Base-by-base conservation (phyloP, 768 basidiomycete species). In the Suillus subluteus region DNA sequence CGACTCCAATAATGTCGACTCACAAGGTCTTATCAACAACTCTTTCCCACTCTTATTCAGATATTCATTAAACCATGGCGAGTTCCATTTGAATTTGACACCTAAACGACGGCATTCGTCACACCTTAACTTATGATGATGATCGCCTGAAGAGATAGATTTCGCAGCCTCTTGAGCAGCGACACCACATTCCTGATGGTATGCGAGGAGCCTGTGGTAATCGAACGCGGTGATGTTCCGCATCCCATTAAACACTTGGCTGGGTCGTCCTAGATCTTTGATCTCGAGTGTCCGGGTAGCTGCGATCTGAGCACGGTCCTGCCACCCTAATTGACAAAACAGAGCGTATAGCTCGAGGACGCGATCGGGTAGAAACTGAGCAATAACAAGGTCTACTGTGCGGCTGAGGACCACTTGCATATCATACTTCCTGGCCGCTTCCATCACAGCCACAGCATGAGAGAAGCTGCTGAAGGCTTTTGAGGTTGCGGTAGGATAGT, bases 161-260 rank as follows among this genome's bases (percentile, higher is more conserved):
- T 41, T 16, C 26, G 43, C 50, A 4, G 58, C 26, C 21, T 30
- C 11, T 66, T 44, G 46, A 6, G 67, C 67, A 15, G 15, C 44
- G 3, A 46, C 75, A 8, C 79, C 81, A 66, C 83, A 83, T 40
- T 73, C 64, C 41, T 74, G 72, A 68, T 82, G 82, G 68, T 83
- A 84, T 40, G 79, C 75, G 54, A 81, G 78, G 40, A 84, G 74
- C 37, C 79, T 80, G 72, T 79, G 76, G 65, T 81, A 79, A 41
- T 76, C 78, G 12, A 78, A 81, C 4, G 78, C 82, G 2, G 79
- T 76, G 65, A 85, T 81, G 58, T 77, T 74, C 64, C 79, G 79
- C 26, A 84, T 21, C 77, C 68, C 37, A 37, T 37, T 37, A 16
- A 71, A 73, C 65, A 78, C 79, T 35, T 63, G 37, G 43, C 23